Conservation (phyloP, 1,139 yeast species). For the Nakaseomyces uthaithaninus region DNA sequence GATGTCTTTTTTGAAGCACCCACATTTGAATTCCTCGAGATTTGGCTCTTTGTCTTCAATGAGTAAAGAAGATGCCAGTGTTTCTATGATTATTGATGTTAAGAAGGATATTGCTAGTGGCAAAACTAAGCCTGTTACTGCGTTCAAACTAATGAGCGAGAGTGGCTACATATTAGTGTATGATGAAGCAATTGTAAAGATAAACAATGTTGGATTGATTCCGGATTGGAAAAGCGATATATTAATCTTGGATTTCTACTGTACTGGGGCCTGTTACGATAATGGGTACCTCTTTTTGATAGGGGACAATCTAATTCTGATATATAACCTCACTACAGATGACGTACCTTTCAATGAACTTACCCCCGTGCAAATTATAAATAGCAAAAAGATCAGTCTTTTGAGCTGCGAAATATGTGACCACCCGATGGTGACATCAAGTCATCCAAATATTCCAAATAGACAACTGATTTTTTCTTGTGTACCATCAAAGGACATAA, state of each 20-base stretch:
- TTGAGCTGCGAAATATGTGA: conserved; percentile 38
- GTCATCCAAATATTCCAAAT: conserved; percentile 62
- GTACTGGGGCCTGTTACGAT: conserved; percentile 47
- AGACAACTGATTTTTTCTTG: conserved; percentile 47
- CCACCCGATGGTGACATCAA: conserved; percentile 47
- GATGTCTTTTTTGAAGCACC: conserved; percentile 22
- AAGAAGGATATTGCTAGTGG: conserved; percentile 27
- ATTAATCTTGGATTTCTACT: conserved; percentile 56
- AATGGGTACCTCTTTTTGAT: conserved; percentile 55
- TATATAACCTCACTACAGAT: conserved; percentile 45
- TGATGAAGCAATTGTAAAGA: conserved; percentile 63
- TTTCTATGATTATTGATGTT: conserved; percentile 28
- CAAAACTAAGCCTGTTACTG: conserved; percentile 49
- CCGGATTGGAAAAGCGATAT: conserved; percentile 44
- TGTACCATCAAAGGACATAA: conserved; percentile 8
- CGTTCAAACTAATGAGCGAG: conserved; percentile 44
- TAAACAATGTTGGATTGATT: conserved; percentile 58
- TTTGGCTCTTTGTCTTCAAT: conserved; percentile 25
- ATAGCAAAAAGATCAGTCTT: conserved; percentile 56
- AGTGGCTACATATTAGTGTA: conserved; percentile 58
- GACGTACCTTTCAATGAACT: conserved; percentile 22
- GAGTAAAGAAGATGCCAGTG: conserved; percentile 34
- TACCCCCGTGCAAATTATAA: conserved; percentile 59
- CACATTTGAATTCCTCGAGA: conserved; percentile 18
- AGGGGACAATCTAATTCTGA: conserved; percentile 64